A percentile compares a stretch with the other conserved stretches of the same genome.
Evolutionary conservation across 2,329 filamentous ascomycete species (phyloP).

Genomic region (Alternaria tenuissima): DNA sequence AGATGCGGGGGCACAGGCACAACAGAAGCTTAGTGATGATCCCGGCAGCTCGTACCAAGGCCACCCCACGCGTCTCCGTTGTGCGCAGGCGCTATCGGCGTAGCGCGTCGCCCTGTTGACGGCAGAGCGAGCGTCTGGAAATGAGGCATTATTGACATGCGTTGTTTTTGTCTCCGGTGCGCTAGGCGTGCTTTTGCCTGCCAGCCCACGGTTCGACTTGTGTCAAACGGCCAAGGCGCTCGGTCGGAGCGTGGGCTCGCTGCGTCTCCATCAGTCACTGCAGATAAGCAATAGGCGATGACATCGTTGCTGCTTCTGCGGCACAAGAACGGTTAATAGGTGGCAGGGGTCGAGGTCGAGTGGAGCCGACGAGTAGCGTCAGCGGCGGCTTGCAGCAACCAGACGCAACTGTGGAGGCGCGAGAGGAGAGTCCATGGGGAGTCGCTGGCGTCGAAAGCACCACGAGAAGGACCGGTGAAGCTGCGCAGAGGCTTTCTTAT

Average conservation of each 20-base stretch:
- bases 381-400: constrained; percentile 25
- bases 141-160: constrained; percentile 26
- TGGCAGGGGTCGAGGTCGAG: constrained; percentile 18
- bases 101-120: constrained; percentile 16
- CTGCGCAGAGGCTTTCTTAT: background rate
- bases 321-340: constrained; percentile 19
- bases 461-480: background rate
- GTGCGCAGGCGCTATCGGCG: constrained; percentile 17
- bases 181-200: constrained; percentile 5
- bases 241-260: constrained; percentile 13
- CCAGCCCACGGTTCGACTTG: constrained; percentile 5
- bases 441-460: background rate
- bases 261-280: constrained; percentile 19
- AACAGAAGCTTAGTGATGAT: constrained; percentile 30
- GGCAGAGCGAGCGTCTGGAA: constrained; percentile 4
- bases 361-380: constrained; percentile 30
- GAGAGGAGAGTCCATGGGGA: background rate
- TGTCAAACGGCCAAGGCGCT: constrained; percentile 5
- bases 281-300: constrained; percentile 31
- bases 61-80: constrained; percentile 20
- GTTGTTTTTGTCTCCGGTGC: constrained; percentile 20
- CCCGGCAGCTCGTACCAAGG: constrained; percentile 13
- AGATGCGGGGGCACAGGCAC: constrained; percentile 22
- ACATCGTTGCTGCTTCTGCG: constrained; percentile 22
- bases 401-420: constrained; percentile 11